These are phyloP conservation scores for Candida adriatica DNA, from an alignment of 805 yeast genomes.

Conservation along the genomic window DNA sequence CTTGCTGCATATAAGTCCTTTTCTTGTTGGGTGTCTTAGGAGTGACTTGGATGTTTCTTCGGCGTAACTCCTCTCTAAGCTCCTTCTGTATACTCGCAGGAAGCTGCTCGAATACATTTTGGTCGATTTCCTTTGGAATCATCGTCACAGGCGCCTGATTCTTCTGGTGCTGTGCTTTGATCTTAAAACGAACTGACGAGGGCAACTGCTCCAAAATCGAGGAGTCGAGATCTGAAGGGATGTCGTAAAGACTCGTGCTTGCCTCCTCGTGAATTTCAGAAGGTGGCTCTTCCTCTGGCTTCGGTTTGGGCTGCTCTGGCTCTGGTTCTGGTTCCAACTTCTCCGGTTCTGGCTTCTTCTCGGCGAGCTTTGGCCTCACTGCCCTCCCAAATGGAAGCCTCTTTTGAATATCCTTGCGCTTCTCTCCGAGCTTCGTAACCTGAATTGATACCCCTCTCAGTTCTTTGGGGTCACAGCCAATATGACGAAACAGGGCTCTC, in stretches of 20 bases:
- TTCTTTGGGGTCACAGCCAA: slow-evolving; percentile 58
- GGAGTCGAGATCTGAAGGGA: slow-evolving; percentile 25
- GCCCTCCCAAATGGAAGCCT: slow-evolving; percentile 28
- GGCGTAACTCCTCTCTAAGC: slow-evolving; percentile 42
- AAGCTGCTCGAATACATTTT: slow-evolving; percentile 55
- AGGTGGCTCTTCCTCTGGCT: too few relatives aligned
- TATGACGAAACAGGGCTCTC: slow-evolving; percentile 44
- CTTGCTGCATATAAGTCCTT: slow-evolving; percentile 19
- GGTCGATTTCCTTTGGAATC: slow-evolving; percentile 41
- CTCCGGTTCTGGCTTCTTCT: not conserved
- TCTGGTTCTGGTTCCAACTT: not conserved
- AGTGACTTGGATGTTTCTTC: slow-evolving; percentile 28
- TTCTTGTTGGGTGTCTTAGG: slow-evolving; percentile 18
- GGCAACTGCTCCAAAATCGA: slow-evolving; percentile 24
- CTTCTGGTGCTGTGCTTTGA: slow-evolving; percentile 11
- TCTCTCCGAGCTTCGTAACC: slow-evolving; percentile 47
- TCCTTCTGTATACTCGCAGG: slow-evolving; percentile 65
- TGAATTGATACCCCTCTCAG: slow-evolving; percentile 76
- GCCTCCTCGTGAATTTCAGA: not conserved
- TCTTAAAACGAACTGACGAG: slow-evolving; percentile 10
- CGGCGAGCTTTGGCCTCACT: slow-evolving; percentile 6
- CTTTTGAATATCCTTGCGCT: slow-evolving; percentile 25
- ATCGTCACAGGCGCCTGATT: slow-evolving; percentile 15
- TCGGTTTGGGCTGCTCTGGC: too few relatives aligned
- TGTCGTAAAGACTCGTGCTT: slow-evolving; percentile 17